phyloP scores from a whole-genome alignment of 192 early-diverging fungal genomes.

The Coemansia sp. region DNA sequence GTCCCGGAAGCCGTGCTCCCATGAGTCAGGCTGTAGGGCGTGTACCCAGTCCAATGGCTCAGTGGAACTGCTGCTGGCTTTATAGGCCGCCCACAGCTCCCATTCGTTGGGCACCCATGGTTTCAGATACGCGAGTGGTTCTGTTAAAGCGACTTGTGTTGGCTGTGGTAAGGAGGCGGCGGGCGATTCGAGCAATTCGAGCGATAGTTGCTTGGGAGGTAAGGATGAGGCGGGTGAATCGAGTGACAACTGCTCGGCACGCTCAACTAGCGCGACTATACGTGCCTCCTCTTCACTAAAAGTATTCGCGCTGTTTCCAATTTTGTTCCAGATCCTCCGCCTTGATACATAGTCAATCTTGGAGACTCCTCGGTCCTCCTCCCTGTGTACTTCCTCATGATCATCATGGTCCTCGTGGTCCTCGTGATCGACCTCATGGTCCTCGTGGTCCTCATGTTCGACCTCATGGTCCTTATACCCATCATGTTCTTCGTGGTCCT shows the following conservation, averaged over 20 bases:
- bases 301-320: background rate
- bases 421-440: background rate
- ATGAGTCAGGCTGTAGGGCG: constrained; percentile 22
- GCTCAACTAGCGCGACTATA: constrained; percentile 18
- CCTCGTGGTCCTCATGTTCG: background rate
- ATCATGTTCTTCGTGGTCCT: background rate
- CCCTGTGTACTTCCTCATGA: background rate
- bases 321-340: background rate
- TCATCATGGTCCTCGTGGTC: background rate
- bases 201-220: background rate
- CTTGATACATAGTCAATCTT: constrained; percentile 8
- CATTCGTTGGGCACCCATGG: constrained; percentile 35
- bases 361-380: background rate
- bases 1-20: constrained; percentile 45
- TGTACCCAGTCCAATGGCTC: constrained; percentile 34
- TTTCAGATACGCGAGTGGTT: background rate
- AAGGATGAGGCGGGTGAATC: background rate
- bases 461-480: background rate
- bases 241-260: constrained; percentile 24
- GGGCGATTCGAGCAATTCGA: background rate
- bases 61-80: background rate
- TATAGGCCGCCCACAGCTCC: constrained; percentile 31
- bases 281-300: background rate
- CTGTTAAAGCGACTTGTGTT: background rate
- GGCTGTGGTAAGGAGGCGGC: background rate